Base-by-base conservation (phyloP, 23 red algal species). In the Gracilaria gracilis region DNA sequence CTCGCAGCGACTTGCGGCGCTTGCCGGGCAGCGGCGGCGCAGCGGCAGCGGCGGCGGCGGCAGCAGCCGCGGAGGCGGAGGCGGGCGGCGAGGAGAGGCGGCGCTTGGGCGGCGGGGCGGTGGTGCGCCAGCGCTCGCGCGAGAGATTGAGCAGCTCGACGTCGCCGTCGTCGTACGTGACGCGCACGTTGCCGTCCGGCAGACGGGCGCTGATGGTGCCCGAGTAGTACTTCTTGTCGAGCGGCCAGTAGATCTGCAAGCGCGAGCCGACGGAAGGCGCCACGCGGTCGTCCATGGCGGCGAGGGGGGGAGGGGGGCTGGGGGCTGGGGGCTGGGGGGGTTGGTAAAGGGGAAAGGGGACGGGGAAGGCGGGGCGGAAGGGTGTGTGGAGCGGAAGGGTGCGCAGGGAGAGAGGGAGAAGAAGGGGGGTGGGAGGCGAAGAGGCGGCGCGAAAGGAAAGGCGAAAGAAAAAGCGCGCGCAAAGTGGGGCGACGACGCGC, bases 151-250 rank as follows among this genome's bases (percentile, higher is more conserved):
- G 53, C 29, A 47, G 4, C 62, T 83, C 80, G 50, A 32, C 15
- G 55, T 83, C 57, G 39, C 55, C 80, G 57, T 83, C 50, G 62
- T 83, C 80, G 58, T 64, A 83, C 20, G 12, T 14, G 11, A 83
- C 32, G 62, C 57, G 40, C 25, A 61, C 39, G 38, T 9, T 19
- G 24, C 20, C 19, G 24, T 9, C 20, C 0, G 49, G 12, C 4
- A 48, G 14, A 36, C 61, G 80, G 4, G 13, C 15, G 5, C 1
- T 35, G 17, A 83, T 57, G 13, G 25, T 24, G 49, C 53, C 80
- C 9, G 25, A 11, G 80, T 83, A 83, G 33, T 34, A 83, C 12
- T 21, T 9, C 6, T 66, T 9, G 55, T 83, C 80, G 14, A 83
- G 57, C 24, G 80, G 80, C 80, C 80, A 83, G 53, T 40, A 83